Conservation (phyloP, 345 rosid genomes). For the Kandelia obovata region DNA sequence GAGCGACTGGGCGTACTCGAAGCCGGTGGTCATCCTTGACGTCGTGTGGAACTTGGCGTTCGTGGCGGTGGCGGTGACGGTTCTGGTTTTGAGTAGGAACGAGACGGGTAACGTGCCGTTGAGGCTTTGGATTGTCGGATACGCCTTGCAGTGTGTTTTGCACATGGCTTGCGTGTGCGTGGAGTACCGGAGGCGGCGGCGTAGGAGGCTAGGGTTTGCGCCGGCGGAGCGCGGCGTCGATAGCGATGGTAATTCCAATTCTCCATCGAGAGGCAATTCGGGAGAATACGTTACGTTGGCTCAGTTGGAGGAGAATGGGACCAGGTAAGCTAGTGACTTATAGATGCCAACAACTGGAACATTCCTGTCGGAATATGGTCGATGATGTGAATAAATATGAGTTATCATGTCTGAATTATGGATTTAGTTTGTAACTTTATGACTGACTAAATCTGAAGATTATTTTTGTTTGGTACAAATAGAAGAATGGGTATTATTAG, state of each 20-base stretch:
- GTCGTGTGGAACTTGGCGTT: constrained; percentile 83
- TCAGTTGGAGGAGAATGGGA: constrained; percentile 55
- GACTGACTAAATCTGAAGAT: too few species aligned
- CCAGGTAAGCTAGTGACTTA: constrained; percentile 39
- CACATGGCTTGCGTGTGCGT: constrained; percentile 79
- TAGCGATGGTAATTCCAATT: constrained; percentile 47
- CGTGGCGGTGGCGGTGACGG: constrained; percentile 61
- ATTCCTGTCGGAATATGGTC: too few species aligned
- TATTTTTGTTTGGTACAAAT: too few species aligned
- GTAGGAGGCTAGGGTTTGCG: constrained; percentile 36
- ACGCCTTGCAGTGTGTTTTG: constrained; percentile 74
- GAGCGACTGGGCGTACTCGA: constrained; percentile 98
- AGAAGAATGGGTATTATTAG: too few species aligned
- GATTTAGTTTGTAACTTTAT: too few species aligned
- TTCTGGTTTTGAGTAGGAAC: constrained; percentile 53
- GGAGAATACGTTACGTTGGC: constrained; percentile 62
- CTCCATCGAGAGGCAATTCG: constrained; percentile 45
- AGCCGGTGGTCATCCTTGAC: constrained; percentile 84
- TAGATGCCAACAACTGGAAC: too few species aligned
- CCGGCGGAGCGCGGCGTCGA: constrained; percentile 24
- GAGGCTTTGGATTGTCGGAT: constrained; percentile 79
- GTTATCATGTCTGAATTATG: too few species aligned
- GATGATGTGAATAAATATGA: too few species aligned
- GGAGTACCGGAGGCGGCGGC: constrained; percentile 71
- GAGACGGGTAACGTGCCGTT: constrained; percentile 74